Percentiles rank a stretch among this genome's conserved stretches.
Evolutionary conservation across 2,329 filamentous ascomycete species (phyloP).

Genomic region (Ophiognomonia clavigignenti-juglandacearum): DNA sequence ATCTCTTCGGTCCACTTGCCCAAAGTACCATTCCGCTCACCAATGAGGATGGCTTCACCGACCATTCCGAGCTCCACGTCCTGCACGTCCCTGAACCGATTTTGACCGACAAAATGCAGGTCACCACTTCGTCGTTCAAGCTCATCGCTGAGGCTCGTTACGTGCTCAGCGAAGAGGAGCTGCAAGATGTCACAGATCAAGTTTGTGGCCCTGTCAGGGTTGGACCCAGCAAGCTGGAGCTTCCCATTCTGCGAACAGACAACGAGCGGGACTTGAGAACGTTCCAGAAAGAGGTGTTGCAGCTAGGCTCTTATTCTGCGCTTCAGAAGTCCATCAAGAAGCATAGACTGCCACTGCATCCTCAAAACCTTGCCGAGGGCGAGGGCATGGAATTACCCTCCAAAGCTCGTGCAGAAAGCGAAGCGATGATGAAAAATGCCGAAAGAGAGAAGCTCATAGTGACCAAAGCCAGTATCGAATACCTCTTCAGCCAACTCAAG

Average conservation of each 20-base stretch:
- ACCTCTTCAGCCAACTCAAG: slow-evolving; percentile 18
- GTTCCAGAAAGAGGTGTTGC: slow-evolving; percentile 8
- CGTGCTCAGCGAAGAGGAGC: slow-evolving; percentile 5
- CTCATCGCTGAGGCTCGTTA: slow-evolving; percentile 3
- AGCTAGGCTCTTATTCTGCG: slow-evolving; percentile 12
- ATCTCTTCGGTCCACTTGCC: slow-evolving; percentile 2
- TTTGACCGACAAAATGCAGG: not conserved
- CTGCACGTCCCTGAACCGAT: not conserved
- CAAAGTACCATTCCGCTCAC: slow-evolving; percentile 5
- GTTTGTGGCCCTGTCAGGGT: not conserved
- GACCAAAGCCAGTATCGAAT: slow-evolving; percentile 16
- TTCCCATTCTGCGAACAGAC: slow-evolving; percentile 22
- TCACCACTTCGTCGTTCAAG: not conserved
- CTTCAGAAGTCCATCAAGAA: slow-evolving; percentile 8
- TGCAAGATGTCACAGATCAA: not conserved
- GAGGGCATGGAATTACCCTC: slow-evolving; percentile 24
- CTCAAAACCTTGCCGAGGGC: slow-evolving; percentile 18
- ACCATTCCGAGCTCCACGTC: slow-evolving; percentile 1
- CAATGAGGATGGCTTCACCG: slow-evolving; percentile 9
- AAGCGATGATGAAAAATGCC: slow-evolving; percentile 11
- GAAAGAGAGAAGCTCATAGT: slow-evolving; percentile 20
- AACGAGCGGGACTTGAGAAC: slow-evolving; percentile 19
- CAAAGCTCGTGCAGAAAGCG: not conserved
- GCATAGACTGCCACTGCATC: slow-evolving; percentile 22
- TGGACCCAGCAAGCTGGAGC: slow-evolving; percentile 19